phyloP scores from a whole-genome alignment of 225 moss, liverwort and hornwort genomes.

The Sphagnum contortum region DNA sequence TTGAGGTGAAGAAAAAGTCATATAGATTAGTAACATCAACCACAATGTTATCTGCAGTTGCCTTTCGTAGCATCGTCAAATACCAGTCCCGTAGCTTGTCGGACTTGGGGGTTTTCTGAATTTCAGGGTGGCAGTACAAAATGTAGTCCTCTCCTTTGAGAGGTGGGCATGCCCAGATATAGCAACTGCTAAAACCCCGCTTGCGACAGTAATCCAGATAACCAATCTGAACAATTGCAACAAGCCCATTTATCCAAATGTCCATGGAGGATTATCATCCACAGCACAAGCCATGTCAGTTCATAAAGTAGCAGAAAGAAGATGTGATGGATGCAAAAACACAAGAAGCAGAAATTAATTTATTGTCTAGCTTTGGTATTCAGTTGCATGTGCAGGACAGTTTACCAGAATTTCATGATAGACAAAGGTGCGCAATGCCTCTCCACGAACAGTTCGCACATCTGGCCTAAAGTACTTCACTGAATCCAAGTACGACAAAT shows the following conservation, averaged over 20 bases:
- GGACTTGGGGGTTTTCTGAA: slow-evolving; percentile 96
- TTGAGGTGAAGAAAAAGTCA: slow-evolving; percentile 83
- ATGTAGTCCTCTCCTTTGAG: slow-evolving; percentile 98
- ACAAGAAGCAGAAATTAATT: neutral
- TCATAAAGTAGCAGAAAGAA: neutral
- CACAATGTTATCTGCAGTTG: slow-evolving; percentile 82
- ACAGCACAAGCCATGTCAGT: neutral
- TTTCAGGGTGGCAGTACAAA: slow-evolving; percentile 96
- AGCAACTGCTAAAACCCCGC: slow-evolving; percentile 97
- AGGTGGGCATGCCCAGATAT: slow-evolving; percentile 99
- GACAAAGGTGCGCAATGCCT: slow-evolving; percentile 93
- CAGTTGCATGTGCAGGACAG: neutral
- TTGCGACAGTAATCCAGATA: slow-evolving; percentile 88
- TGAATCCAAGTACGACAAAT: slow-evolving; percentile 96
- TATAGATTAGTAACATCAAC: slow-evolving; percentile 96
- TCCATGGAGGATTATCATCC: too few relatives aligned
- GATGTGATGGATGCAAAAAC: neutral
- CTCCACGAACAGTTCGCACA: slow-evolving; percentile 82
- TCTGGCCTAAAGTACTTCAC: slow-evolving; percentile 98
- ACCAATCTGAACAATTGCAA: slow-evolving; percentile 57
- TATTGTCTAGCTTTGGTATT: too few relatives aligned
- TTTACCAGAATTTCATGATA: slow-evolving; percentile 97
- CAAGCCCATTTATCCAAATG: neutral
- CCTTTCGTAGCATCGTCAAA: slow-evolving; percentile 94
- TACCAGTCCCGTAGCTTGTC: slow-evolving; percentile 99